Base-by-base conservation (phyloP, 2,329 filamentous ascomycete genomes). In the Botrytis squamosa region DNA sequence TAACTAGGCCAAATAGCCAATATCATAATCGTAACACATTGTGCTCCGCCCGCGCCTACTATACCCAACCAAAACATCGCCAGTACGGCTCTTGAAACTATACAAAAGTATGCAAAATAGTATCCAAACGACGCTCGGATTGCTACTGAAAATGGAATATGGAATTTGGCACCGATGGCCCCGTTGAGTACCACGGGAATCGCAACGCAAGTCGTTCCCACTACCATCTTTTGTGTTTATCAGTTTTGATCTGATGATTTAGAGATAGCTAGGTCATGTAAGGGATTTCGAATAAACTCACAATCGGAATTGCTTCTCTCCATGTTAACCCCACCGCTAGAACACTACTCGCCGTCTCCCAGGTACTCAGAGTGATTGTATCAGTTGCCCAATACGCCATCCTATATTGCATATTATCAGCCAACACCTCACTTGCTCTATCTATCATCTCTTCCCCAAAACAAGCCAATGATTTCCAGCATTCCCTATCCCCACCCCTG, bases 21-120 rank as follows among this genome's bases (percentile, higher is more conserved):
- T 42, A 86, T 78, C 77, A 86, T 84, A 73, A 83, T 81, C 0
- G 82, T 83, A 46, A 85, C 81, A 76, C 81, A 83, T 65, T 88
- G 87, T 0, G 86, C 89, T 0, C 90, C 90, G 75, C 90, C 90
- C 74, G 89, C 88, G 59, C 87, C 88, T 76, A 92, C 89, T 65
- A 92, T 90, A 0, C 89, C 89, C 71, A 91, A 88, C 91, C 85
- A 87, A 78, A 87, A 86, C 79, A 86, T 84, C 40, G 84, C 85
- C 29, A 86, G 80, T 62, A 86, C 80, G 3, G 82, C 79, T 38
- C 85, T 83, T 44, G 83, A 82, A 9, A 85, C 77, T 63, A 86
- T 79, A 44, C 75, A 75, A 75, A 83, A 81, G 52, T 82, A 82
- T 80, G 84, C 82, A 49, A 86, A 80, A 74, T 85, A 85, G 75